Evolutionary conservation across 805 yeast genomes (phyloP).

Genomic region (Alloascoidea hylecoeti): DNA sequence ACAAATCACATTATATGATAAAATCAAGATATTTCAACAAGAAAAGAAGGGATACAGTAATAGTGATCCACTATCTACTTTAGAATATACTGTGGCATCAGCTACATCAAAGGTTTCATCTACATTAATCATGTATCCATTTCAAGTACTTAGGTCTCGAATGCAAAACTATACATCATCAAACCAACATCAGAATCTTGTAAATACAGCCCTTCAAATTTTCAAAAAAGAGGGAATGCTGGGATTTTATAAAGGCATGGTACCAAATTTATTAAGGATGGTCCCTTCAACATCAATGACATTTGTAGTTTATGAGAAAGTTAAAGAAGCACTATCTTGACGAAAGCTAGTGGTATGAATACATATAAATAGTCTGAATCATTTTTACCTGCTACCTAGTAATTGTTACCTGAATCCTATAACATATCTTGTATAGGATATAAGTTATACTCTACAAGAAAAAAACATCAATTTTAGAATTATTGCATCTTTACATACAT

Average conservation of each 20-base stretch:
- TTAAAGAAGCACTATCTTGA: slow-evolving; percentile 2
- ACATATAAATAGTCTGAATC: too few species aligned
- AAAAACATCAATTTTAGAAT: too few species aligned
- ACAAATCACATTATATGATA: slow-evolving; percentile 78
- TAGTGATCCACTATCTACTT: slow-evolving; percentile 23
- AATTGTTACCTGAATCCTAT: too few species aligned
- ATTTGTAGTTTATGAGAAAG: slow-evolving; percentile 63
- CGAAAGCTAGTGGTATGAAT: too few species aligned
- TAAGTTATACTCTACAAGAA: too few species aligned
- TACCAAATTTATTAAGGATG: slow-evolving; percentile 67
- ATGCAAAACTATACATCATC: slow-evolving; percentile 37
- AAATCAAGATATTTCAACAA: slow-evolving; percentile 32
- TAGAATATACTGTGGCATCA: slow-evolving; percentile 52
- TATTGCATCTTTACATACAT: too few species aligned
- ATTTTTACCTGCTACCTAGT: too few species aligned
- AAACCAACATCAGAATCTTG: slow-evolving; percentile 14
- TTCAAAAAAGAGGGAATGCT: slow-evolving; percentile 34
- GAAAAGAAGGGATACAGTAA: slow-evolving; percentile 8
- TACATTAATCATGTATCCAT: slow-evolving; percentile 61
- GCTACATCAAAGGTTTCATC: slow-evolving; percentile 57
- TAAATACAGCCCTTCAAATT: slow-evolving; percentile 23
- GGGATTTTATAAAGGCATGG: slow-evolving; percentile 77
- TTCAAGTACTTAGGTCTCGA: slow-evolving; percentile 69
- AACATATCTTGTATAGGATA: too few species aligned
- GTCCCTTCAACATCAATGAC: slow-evolving; percentile 91